phyloP scores from a whole-genome alignment of 2,329 filamentous ascomycete genomes.

The Emericellopsis atlantica region DNA sequence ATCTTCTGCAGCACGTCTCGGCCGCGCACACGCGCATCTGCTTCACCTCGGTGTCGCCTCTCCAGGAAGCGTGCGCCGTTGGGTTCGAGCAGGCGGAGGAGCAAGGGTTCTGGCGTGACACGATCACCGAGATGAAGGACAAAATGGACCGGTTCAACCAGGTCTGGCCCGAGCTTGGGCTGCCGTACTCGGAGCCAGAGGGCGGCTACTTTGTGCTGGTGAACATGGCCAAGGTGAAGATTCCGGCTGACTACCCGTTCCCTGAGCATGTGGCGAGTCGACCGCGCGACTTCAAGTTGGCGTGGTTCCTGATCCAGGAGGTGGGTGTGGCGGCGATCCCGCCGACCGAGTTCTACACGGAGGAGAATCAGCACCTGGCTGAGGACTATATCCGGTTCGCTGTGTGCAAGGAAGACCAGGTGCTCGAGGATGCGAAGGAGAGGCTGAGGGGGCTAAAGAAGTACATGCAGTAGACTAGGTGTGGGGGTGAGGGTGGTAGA shows the following conservation, averaged over 20 bases:
- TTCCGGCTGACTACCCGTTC: constrained; percentile 79
- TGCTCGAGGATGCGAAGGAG: constrained; percentile 69
- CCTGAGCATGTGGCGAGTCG: constrained; percentile 76
- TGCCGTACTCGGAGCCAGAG: constrained; percentile 84
- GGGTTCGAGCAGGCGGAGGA: constrained; percentile 85
- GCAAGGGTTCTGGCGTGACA: constrained; percentile 76
- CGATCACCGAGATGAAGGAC: constrained; percentile 73
- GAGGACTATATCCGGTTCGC: constrained; percentile 93
- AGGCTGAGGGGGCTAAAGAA: constrained; percentile 60
- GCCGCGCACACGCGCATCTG: constrained; percentile 94
- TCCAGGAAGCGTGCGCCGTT: constrained; percentile 89
- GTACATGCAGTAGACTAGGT: constrained; percentile 37
- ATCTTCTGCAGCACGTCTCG: constrained; percentile 82
- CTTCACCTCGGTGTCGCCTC: constrained; percentile 83
- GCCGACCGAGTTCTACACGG: constrained; percentile 93
- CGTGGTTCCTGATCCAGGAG: constrained; percentile 96
- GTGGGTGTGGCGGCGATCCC: constrained; percentile 92
- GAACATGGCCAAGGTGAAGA: constrained; percentile 77
- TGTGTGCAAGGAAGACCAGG: constrained; percentile 86
- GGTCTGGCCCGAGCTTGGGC: constrained; percentile 60
- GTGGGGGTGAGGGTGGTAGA: not conserved
- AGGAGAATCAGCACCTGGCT: constrained; percentile 67
- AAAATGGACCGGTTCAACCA: constrained; percentile 84
- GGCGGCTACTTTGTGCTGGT: constrained; percentile 96
- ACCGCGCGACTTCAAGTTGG: constrained; percentile 85